These are phyloP conservation scores for Arthroderma uncinatum DNA, from an alignment of 2,329 filamentous ascomycete species.

Conservation along the genomic window DNA sequence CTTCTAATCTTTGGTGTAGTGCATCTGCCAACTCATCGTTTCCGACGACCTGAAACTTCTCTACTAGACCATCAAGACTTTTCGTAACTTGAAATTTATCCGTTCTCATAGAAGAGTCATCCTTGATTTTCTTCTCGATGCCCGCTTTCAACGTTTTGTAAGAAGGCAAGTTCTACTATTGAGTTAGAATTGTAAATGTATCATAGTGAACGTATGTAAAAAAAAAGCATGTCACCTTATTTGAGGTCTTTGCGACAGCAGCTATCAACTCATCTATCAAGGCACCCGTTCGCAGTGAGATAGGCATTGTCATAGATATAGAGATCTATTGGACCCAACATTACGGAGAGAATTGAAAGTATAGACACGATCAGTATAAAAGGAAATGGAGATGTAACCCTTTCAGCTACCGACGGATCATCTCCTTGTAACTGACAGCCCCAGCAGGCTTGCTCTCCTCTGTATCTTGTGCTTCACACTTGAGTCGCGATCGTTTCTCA, in stretches of 20 bases:
- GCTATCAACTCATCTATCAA: conserved; percentile 62
- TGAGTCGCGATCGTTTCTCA: background rate
- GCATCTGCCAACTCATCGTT: conserved; percentile 69
- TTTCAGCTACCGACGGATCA: background rate
- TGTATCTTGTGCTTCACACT: background rate
- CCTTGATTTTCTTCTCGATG: conserved; percentile 26
- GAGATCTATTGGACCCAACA: background rate
- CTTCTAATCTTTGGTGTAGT: conserved; percentile 47
- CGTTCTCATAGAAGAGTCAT: conserved; percentile 48
- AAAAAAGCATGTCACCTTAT: conserved; percentile 34
- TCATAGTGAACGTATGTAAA: background rate
- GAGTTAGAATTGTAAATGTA: conserved; percentile 3
- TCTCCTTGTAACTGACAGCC: background rate
- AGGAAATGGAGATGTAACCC: background rate
- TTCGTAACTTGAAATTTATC: conserved; percentile 64
- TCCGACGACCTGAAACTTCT: conserved; percentile 72
- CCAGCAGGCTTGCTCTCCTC: background rate
- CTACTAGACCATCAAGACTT: conserved; percentile 60
- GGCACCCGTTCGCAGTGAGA: conserved; percentile 52
- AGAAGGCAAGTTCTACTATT: conserved; percentile 21
- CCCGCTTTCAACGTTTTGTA: conserved; percentile 24
- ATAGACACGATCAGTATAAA: background rate
- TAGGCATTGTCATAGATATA: conserved; percentile 48
- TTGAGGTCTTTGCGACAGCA: conserved; percentile 46
- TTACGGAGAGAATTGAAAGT: background rate